phyloP scores from a whole-genome alignment of 345 rosid species.

The Linum usitatissimum region DNA sequence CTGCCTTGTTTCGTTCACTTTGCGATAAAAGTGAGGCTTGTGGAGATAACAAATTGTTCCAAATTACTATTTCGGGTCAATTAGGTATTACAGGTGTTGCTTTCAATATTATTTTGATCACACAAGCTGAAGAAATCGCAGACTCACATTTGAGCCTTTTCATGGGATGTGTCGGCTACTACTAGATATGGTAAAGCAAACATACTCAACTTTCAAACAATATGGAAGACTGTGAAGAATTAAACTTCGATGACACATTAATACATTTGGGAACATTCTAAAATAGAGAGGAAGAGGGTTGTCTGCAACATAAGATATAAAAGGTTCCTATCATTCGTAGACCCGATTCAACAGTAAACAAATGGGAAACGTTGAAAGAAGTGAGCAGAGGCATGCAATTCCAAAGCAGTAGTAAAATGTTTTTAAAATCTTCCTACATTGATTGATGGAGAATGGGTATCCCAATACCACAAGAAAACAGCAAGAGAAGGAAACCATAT shows the following conservation, averaged over 20 bases:
- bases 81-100: not conserved
- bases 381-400: not conserved
- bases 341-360: not conserved
- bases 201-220: not conserved
- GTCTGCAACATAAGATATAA: not conserved
- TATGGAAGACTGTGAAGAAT: not conserved
- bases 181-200: no score
- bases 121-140: not conserved
- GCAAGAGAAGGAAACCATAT: not conserved
- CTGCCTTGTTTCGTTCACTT: no score
- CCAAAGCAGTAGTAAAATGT: not conserved
- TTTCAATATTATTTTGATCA: not conserved
- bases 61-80: not conserved
- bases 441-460: not conserved
- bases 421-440: not conserved
- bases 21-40: no score
- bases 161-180: not conserved
- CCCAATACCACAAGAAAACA: not conserved
- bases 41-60: no score
- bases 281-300: no score
- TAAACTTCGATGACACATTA: not conserved
- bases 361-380: not conserved
- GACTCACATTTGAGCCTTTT: not conserved
- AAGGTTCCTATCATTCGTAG: not conserved
- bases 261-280: no score